A percentile compares a stretch with the other conserved stretches of the same genome.
These are phyloP conservation scores for Penicillium fimorum DNA, from an alignment of 495 filamentous ascomycete species.

Conservation along the genomic window DNA sequence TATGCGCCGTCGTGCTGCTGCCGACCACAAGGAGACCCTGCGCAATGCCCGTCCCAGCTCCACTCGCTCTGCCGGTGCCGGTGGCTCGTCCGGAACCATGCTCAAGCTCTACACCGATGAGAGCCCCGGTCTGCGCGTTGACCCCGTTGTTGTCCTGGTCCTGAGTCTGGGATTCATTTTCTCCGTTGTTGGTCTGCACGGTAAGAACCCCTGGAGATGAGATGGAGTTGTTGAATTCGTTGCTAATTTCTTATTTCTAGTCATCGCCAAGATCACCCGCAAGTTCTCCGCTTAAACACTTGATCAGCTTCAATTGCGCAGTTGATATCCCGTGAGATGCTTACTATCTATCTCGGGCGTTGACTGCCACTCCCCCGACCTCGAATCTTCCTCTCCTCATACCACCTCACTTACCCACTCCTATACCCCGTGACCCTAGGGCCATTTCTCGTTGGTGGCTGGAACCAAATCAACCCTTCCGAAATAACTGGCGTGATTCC, in stretches of 20 bases:
- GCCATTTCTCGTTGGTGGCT: constrained; percentile 19
- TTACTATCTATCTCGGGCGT: not conserved
- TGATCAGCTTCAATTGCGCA: constrained; percentile 3
- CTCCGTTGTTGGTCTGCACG: constrained; percentile 94
- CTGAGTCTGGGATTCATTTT: constrained; percentile 97
- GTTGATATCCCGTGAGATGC: constrained; percentile 3
- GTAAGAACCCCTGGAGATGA: constrained; percentile 50
- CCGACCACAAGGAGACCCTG: constrained; percentile 91
- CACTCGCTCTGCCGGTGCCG: constrained; percentile 89
- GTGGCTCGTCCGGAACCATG: constrained; percentile 97
- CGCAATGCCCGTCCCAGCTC: constrained; percentile 88
- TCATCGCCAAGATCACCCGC: constrained; percentile 94
- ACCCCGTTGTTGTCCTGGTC: constrained; percentile 94
- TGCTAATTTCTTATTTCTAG: constrained; percentile 47
- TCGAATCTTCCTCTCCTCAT: constrained; percentile 4
- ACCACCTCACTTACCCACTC: constrained; percentile 15
- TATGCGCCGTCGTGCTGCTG: constrained; percentile 88
- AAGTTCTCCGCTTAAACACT: constrained; percentile 66
- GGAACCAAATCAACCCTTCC: constrained; percentile 17
- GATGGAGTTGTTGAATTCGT: not conserved
- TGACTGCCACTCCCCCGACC: constrained; percentile 1
- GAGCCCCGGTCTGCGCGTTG: constrained; percentile 91
- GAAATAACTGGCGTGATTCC: constrained; percentile 21
- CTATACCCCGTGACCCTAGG: constrained; percentile 33
- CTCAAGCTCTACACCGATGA: constrained; percentile 99